These are phyloP conservation scores for Pichia occidentalis DNA, from an alignment of 805 yeast species.

Conservation along the genomic window DNA sequence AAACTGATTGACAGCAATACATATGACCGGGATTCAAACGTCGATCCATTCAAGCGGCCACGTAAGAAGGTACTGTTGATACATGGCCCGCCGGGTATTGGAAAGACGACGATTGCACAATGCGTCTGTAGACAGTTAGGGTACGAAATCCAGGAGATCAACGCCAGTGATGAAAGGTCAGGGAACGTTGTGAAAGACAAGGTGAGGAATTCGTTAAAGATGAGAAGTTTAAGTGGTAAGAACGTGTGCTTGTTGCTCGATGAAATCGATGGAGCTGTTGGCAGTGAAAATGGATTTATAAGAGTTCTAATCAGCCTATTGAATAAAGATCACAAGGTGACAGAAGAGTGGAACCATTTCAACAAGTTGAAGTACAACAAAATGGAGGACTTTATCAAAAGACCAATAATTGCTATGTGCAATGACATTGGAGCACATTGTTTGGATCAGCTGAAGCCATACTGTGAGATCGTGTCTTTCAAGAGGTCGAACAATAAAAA, in stretches of 20 bases:
- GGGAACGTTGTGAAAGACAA: constrained; percentile 48
- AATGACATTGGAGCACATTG: constrained; percentile 77
- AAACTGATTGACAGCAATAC: constrained; percentile 8
- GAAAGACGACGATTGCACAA: constrained; percentile 87
- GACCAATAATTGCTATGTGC: constrained; percentile 91
- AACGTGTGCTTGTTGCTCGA: constrained; percentile 84
- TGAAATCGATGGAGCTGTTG: constrained; percentile 72
- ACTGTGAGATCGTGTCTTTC: constrained; percentile 66
- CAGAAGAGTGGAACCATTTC: constrained; percentile 27
- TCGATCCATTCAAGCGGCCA: constrained; percentile 55
- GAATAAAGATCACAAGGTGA: constrained; percentile 49
- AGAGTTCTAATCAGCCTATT: constrained; percentile 51
- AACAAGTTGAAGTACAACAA: constrained; percentile 20
- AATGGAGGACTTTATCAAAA: constrained; percentile 37
- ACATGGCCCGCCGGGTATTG: constrained; percentile 92
- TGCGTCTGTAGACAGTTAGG: constrained; percentile 77
- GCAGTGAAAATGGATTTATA: constrained; percentile 56
- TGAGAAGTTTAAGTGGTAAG: constrained; percentile 58
- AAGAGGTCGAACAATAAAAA: constrained; percentile 47
- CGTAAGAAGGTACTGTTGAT: constrained; percentile 58
- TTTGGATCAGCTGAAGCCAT: constrained; percentile 65
- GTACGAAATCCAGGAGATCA: constrained; percentile 73
- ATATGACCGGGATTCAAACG: constrained; percentile 9
- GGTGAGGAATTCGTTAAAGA: constrained; percentile 54
- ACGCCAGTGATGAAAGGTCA: constrained; percentile 76